Percentiles rank a stretch among this genome's conserved stretches.
Conservation (phyloP, 2,329 filamentous ascomycete species). For the Trichoderma harzianum region DNA sequence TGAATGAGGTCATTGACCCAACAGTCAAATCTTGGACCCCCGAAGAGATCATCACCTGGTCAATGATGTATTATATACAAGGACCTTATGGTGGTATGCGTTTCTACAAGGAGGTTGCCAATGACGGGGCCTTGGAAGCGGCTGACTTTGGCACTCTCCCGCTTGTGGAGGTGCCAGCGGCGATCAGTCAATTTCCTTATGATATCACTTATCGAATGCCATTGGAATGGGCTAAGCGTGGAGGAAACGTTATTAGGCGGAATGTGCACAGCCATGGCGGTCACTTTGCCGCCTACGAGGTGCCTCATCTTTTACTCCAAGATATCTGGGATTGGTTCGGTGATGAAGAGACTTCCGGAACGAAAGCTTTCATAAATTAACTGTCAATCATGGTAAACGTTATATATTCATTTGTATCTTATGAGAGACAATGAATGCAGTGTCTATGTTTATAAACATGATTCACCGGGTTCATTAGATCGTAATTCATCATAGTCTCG, state of each 20-base stretch:
- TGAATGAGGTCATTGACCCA: neutral
- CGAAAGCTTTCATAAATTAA: neutral
- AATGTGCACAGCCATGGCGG: neutral
- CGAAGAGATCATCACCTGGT: neutral
- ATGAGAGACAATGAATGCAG: too few relatives aligned
- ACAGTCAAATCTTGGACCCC: neutral
- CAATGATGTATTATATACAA: constrained; percentile 5
- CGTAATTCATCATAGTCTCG: too few relatives aligned
- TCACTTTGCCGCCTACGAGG: neutral
- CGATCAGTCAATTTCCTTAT: constrained; percentile 6
- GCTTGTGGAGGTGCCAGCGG: neutral
- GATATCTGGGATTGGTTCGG: constrained; percentile 3
- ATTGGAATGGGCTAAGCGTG: neutral
- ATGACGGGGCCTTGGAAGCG: neutral
- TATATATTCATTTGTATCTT: too few relatives aligned
- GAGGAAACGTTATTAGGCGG: neutral
- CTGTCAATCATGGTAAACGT: too few relatives aligned
- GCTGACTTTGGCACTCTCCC: neutral
- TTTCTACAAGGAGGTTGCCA: neutral
- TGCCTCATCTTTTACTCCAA: neutral
- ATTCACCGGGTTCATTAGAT: too few relatives aligned
- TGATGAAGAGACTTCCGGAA: neutral
- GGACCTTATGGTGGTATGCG: constrained; percentile 1
- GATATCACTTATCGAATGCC: neutral
- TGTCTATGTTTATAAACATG: too few relatives aligned